These are phyloP conservation scores for Circinella minor DNA, from an alignment of 371 early-diverging fungal genomes.

Conservation along the genomic window DNA sequence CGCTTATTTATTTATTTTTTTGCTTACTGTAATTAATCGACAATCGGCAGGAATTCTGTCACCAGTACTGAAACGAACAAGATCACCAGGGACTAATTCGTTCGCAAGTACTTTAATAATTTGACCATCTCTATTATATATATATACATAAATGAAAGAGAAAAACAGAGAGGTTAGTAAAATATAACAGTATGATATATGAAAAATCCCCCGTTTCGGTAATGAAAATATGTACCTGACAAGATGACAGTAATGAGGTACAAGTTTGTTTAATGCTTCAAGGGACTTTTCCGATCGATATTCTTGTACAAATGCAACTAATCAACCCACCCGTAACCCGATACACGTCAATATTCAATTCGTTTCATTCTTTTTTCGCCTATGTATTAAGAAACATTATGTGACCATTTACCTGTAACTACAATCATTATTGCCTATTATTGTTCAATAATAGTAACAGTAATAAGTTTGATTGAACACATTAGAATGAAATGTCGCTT, in stretches of 20 bases:
- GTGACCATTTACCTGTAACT: constrained; percentile 67
- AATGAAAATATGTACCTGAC: constrained; percentile 54
- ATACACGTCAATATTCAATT: background rate
- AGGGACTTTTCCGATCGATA: constrained; percentile 86
- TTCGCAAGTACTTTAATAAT: constrained; percentile 63
- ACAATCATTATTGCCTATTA: constrained; percentile 85
- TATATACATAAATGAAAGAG: background rate
- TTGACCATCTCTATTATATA: constrained; percentile 68
- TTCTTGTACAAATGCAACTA: constrained; percentile 92
- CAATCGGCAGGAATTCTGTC: constrained; percentile 92
- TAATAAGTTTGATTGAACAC: background rate
- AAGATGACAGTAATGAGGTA: constrained; percentile 84
- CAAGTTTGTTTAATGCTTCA: constrained; percentile 86
- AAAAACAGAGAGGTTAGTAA: background rate
- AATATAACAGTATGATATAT: no score
- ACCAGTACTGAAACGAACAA: constrained; percentile 81
- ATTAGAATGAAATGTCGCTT: no score
- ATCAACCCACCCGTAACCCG: background rate
- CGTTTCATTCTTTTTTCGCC: background rate
- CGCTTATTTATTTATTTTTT: background rate
- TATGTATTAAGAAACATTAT: background rate
- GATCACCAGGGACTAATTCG: constrained; percentile 86
- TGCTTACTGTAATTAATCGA: constrained; percentile 65
- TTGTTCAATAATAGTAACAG: constrained; percentile 2
- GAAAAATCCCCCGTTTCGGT: background rate